Evolutionary conservation across 2,329 filamentous ascomycete species (phyloP).

Genomic region (Alternaria triticina): DNA sequence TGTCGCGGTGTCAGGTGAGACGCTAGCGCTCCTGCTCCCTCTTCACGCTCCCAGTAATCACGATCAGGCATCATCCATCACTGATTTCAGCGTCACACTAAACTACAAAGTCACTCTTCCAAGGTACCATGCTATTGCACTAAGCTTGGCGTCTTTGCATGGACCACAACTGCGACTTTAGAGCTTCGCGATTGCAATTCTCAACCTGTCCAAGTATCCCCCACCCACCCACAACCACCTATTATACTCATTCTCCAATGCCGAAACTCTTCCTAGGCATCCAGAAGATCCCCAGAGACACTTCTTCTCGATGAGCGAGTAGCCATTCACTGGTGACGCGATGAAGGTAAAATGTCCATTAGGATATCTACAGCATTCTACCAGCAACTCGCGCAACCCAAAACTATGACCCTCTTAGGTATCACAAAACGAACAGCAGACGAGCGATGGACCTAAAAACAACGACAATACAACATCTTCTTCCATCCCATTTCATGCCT

Average conservation of each 20-base stretch:
- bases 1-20: constrained; percentile 17
- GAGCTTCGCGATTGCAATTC: not conserved
- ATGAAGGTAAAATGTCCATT: not conserved
- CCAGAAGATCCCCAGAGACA: not conserved
- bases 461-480: not conserved
- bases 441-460: not conserved
- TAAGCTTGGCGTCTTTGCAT: not conserved
- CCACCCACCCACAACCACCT: not conserved
- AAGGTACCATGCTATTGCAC: not conserved
- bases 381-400: not conserved
- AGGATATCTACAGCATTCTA: not conserved
- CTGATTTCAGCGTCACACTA: not conserved
- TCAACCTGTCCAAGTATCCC: not conserved
- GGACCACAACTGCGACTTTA: not conserved
- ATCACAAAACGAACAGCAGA: not conserved
- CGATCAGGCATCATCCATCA: not conserved
- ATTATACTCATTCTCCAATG: not conserved
- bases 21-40: not conserved
- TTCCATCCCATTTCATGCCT: not conserved
- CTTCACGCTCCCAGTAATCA: not conserved
- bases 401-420: not conserved
- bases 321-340: not conserved
- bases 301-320: not conserved
- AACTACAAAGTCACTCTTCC: not conserved
- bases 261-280: not conserved